Percentiles rank a stretch among this genome's conserved stretches.
Conservation (phyloP, 176 grass and related monocot genomes). For the Avena atlantica region DNA sequence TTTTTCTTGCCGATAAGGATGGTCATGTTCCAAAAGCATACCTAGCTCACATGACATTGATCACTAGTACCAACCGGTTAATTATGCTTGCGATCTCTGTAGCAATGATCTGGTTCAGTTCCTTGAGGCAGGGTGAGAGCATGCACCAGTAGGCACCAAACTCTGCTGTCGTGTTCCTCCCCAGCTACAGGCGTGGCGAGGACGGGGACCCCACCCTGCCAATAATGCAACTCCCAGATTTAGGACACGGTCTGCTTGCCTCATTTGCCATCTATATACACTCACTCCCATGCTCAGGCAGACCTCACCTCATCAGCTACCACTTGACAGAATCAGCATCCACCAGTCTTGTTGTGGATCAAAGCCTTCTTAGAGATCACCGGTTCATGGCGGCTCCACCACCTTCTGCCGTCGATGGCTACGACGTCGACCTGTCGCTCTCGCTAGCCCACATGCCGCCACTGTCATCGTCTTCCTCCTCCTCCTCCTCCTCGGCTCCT, state of each 20-base stretch:
- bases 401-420: not conserved
- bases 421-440: slow-evolving; percentile 52
- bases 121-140: slow-evolving; percentile 6
- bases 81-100: slow-evolving; percentile 42
- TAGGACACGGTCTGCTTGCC: slow-evolving; percentile 33
- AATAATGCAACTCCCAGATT: slow-evolving; percentile 55
- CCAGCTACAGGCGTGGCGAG: not conserved
- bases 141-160: slow-evolving; percentile 39
- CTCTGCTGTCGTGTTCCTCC: slow-evolving; percentile 43
- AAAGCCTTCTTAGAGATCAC: not conserved
- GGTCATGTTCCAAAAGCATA: slow-evolving; percentile 26
- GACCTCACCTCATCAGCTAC: slow-evolving; percentile 15
- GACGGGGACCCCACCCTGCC: slow-evolving; percentile 1
- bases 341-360: not conserved
- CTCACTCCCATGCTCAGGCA: not conserved
- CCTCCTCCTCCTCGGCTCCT: not conserved
- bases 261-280: slow-evolving; percentile 45
- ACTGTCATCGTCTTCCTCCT: not conserved
- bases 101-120: slow-evolving; percentile 42
- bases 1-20: slow-evolving; percentile 11
- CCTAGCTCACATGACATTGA: slow-evolving; percentile 21
- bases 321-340: not conserved
- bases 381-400: slow-evolving; percentile 27
- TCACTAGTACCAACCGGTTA: slow-evolving; percentile 21
- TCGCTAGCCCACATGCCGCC: slow-evolving; percentile 31